Percentiles rank a stretch among this genome's conserved stretches.
These are phyloP conservation scores for Gilbertella persicaria DNA, from an alignment of 371 early-diverging fungal species.

Conservation along the genomic window DNA sequence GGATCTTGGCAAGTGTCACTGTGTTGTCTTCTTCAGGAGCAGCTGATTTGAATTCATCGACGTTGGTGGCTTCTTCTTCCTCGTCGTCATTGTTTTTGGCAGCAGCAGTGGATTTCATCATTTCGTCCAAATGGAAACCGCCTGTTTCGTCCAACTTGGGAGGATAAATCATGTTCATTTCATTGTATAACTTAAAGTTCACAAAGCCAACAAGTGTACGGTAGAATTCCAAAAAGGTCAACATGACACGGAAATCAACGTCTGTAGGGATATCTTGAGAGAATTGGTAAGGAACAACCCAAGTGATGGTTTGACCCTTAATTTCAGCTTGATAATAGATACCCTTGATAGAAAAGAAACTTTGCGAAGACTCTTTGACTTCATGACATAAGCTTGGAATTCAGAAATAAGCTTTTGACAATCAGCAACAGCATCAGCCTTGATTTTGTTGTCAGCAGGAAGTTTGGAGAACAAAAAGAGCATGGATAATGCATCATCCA, in stretches of 20 bases:
- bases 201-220: slow-evolving; percentile 92
- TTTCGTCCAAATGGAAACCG: slow-evolving; percentile 74
- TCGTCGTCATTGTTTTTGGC: slow-evolving; percentile 35
- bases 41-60: slow-evolving; percentile 53
- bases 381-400: slow-evolving; percentile 90
- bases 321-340: slow-evolving; percentile 98
- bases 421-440: slow-evolving; percentile 61
- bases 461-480: slow-evolving; percentile 90
- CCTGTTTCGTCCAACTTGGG: slow-evolving; percentile 82
- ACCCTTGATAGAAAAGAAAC: slow-evolving; percentile 97
- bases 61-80: slow-evolving; percentile 27
- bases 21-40: slow-evolving; percentile 43
- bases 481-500: slow-evolving; percentile 97
- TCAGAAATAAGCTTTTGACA: slow-evolving; percentile 86
- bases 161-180: slow-evolving; percentile 87
- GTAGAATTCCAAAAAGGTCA: slow-evolving; percentile 96
- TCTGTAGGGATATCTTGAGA: slow-evolving; percentile 87
- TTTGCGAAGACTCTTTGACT: slow-evolving; percentile 77
- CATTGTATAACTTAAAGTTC: slow-evolving; percentile 89
- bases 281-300: slow-evolving; percentile 96
- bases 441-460: slow-evolving; percentile 75
- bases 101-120: slow-evolving; percentile 22
- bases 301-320: slow-evolving; percentile 91
- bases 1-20: slow-evolving; percentile 57
- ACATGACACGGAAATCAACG: slow-evolving; percentile 97